Base-by-base conservation (phyloP, 305 asterid species). In the Stenogyne calaminthoides region DNA sequence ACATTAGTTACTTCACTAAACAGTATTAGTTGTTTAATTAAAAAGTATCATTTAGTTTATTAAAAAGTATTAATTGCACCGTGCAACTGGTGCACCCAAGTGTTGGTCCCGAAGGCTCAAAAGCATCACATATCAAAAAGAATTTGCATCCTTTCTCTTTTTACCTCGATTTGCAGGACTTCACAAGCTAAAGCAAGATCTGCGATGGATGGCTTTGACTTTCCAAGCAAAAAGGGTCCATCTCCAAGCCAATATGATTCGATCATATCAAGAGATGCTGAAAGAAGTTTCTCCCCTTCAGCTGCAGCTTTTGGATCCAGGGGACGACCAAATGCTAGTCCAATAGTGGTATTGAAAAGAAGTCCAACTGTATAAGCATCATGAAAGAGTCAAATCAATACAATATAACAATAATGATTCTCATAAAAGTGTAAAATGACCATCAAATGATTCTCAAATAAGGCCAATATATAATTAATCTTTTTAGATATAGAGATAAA, bases 111-210 rank as follows among this genome's bases (percentile, higher is more conserved):
- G 44, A 69, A 8, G 49, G n/a, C 49, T 1, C 47, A 44, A 6
- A 22, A 67, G 36, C 29, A 25, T 25, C 6, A 29, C 49, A 14
- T 16, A 18, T 3, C 7, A 29, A 54, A 63, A 5, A 76, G 40
- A 60, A 27, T 54, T 34, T 27, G 29, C n/a, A 0, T 46, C 67
- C 47, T 8, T 9, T 71, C 14, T 12, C 6, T 56, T 9, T n/a
- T 71, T 86, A 91, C 98, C 97, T 91, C 87, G 60, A 91, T 87
- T 75, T 89, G 92, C 89, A 78, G 84, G 80, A 93, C 70, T 79
- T 89, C 98, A 81, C 97, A 91, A 56, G 74, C 93, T 73, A 93
- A 73, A 67, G 90, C 81, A 65, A 93, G 83, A 84, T 93, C 98
- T 4, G 97, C 96, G 25, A 91, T 87, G 64, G 98, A 84, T 54